phyloP scores from a whole-genome alignment of 75 land plant species.

The Ceratopteris richardii region DNA sequence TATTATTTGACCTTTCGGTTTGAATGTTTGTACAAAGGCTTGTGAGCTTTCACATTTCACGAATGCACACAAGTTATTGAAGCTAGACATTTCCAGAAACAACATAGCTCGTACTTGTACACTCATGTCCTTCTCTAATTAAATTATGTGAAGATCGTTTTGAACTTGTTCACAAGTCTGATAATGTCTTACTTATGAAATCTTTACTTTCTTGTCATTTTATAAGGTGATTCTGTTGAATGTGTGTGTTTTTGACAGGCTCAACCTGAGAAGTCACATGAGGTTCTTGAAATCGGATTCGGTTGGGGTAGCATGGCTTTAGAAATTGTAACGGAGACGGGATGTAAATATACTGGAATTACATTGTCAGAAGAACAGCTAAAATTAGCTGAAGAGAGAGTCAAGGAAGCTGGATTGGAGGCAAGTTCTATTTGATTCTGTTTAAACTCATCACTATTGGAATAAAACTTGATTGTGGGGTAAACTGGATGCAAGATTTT shows the following conservation, averaged over 20 bases:
- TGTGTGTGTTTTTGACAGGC: slow-evolving; percentile 48
- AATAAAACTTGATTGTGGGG: background rate
- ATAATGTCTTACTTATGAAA: too few species aligned
- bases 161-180: too few species aligned
- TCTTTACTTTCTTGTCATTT: too few species aligned
- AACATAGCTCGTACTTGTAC: too few species aligned
- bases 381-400: slow-evolving; percentile 51
- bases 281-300: slow-evolving; percentile 90
- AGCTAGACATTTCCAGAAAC: too few species aligned
- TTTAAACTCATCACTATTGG: background rate
- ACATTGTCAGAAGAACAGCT: slow-evolving; percentile 74
- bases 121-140: too few species aligned
- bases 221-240: too few species aligned
- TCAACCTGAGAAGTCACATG: slow-evolving; percentile 45
- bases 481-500: background rate
- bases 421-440: slow-evolving; percentile 23
- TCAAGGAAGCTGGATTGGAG: slow-evolving; percentile 67
- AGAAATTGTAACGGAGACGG: slow-evolving; percentile 73
- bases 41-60: too few species aligned
- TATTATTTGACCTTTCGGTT: too few species aligned
- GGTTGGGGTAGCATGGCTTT: slow-evolving; percentile 95
- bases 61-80: too few species aligned
- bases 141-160: too few species aligned
- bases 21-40: too few species aligned
- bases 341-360: slow-evolving; percentile 91